These are phyloP conservation scores for Neospermospora avenae DNA, from an alignment of 2,329 filamentous ascomycete genomes.

Conservation along the genomic window DNA sequence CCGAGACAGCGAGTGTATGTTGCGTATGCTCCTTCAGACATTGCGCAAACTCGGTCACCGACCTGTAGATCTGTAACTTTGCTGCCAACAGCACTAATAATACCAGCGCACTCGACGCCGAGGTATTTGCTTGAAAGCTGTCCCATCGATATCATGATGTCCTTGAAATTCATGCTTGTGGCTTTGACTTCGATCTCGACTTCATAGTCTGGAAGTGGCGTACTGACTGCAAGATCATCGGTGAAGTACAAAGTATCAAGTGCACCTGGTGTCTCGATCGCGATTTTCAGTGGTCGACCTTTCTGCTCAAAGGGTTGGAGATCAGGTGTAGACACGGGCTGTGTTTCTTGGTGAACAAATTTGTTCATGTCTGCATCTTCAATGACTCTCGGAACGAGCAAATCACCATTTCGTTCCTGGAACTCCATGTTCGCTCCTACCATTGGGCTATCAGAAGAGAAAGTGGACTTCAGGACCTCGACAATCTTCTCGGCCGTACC, in stretches of 20 bases:
- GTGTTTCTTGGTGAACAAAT: constrained; percentile 43
- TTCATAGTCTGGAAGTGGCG: constrained; percentile 19
- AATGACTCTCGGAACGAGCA: constrained; percentile 25
- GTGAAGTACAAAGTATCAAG: constrained; percentile 30
- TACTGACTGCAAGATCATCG: constrained; percentile 26
- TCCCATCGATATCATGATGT: constrained; percentile 38
- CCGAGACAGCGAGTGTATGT: constrained; percentile 33
- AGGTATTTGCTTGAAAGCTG: constrained; percentile 33
- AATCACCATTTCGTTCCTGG: constrained; percentile 29
- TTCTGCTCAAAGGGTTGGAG: constrained; percentile 39
- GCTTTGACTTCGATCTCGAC: constrained; percentile 35
- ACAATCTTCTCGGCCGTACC: constrained; percentile 16
- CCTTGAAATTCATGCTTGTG: constrained; percentile 37
- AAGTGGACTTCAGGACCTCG: constrained; percentile 21
- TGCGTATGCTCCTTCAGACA: constrained; percentile 33
- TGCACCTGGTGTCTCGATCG: constrained; percentile 26
- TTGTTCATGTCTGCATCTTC: constrained; percentile 34
- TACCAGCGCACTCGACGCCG: constrained; percentile 37
- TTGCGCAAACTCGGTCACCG: constrained; percentile 37
- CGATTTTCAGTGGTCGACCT: constrained; percentile 26
- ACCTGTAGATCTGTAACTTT: constrained; percentile 30
- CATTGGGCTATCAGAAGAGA: constrained; percentile 4
- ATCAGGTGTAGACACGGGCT: constrained; percentile 38
- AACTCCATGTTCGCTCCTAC: constrained; percentile 27
- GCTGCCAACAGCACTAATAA: constrained; percentile 35